Evolutionary conservation across 176 grass and related monocot species (phyloP).

Genomic region (Raddia distichophylla): DNA sequence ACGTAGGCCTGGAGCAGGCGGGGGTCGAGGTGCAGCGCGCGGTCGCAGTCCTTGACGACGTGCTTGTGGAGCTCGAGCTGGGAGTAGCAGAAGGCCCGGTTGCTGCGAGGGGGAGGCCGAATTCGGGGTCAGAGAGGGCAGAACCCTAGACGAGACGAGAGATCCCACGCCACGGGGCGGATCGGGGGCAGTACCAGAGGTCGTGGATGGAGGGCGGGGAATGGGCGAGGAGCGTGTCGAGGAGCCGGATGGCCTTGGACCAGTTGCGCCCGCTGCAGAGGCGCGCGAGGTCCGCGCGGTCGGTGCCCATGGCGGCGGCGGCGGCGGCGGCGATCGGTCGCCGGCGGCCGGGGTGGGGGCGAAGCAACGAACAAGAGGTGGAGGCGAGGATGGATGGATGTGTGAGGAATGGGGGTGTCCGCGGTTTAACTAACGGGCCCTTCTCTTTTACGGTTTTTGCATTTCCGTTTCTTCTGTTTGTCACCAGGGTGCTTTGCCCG

Average conservation of each 20-base stretch:
- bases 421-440: neutral
- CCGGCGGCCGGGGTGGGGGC: slow-evolving; percentile 27
- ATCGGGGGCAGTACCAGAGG: slow-evolving; percentile 66
- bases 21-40: slow-evolving; percentile 66
- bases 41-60: slow-evolving; percentile 95
- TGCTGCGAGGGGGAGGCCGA: slow-evolving; percentile 54
- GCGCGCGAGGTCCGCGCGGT: slow-evolving; percentile 79
- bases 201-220: slow-evolving; percentile 90
- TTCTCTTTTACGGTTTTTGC: neutral
- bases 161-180: slow-evolving; percentile 28
- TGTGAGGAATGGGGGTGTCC: slow-evolving; percentile 7
- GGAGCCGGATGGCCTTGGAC: slow-evolving; percentile 96
- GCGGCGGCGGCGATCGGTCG: slow-evolving; percentile 38
- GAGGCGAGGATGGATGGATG: slow-evolving; percentile 41
- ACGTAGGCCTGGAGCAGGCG: slow-evolving; percentile 85
- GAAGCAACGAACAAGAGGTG: slow-evolving; percentile 31
- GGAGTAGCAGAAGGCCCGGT: slow-evolving; percentile 96
- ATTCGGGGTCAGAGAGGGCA: slow-evolving; percentile 1
- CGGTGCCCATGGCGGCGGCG: slow-evolving; percentile 51
- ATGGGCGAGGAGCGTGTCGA: slow-evolving; percentile 65
- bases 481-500: too few relatives aligned
- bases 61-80: slow-evolving; percentile 97
- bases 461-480: too few relatives aligned
- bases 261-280: slow-evolving; percentile 82
- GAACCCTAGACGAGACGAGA: slow-evolving; percentile 22